Evolutionary conservation across 1,139 yeast genomes (phyloP).

Genomic region (Taiozyma onychis): DNA sequence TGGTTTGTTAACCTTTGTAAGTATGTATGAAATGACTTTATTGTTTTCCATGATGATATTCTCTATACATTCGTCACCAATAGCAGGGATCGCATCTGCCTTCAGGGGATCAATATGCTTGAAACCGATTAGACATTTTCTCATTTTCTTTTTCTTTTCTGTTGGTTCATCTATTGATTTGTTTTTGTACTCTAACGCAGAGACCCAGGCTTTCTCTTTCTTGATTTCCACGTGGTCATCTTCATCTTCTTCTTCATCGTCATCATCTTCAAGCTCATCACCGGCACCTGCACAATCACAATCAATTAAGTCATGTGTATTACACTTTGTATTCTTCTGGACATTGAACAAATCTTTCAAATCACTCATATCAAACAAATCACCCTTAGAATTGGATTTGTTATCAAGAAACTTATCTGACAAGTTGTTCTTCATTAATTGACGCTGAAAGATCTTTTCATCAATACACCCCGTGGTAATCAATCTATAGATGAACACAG

Average conservation of each 20-base stretch:
- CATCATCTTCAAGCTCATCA: constrained; percentile 23
- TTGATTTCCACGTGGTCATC: constrained; percentile 19
- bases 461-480: constrained; percentile 86
- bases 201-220: constrained; percentile 35
- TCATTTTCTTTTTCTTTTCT: constrained; percentile 37
- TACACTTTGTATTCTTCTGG: constrained; percentile 45
- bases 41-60: constrained; percentile 9
- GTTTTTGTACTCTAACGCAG: constrained; percentile 45
- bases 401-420: constrained; percentile 74
- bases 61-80: constrained; percentile 20
- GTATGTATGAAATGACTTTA: constrained; percentile 13
- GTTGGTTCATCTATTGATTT: constrained; percentile 28
- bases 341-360: constrained; percentile 71
- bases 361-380: constrained; percentile 57
- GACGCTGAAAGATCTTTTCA: constrained; percentile 94
- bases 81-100: constrained; percentile 17
- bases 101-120: constrained; percentile 50
- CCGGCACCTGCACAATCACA: constrained; percentile 63
- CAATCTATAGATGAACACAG: constrained; percentile 79
- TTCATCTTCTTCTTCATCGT: constrained; percentile 18
- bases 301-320: constrained; percentile 81
- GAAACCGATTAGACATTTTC: constrained; percentile 54
- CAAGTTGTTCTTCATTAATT: constrained; percentile 73
- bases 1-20: constrained; percentile 20
- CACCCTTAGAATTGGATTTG: constrained; percentile 37